These are phyloP conservation scores for Mycotypha africana DNA, from an alignment of 371 early-diverging fungal genomes.

Conservation along the genomic window DNA sequence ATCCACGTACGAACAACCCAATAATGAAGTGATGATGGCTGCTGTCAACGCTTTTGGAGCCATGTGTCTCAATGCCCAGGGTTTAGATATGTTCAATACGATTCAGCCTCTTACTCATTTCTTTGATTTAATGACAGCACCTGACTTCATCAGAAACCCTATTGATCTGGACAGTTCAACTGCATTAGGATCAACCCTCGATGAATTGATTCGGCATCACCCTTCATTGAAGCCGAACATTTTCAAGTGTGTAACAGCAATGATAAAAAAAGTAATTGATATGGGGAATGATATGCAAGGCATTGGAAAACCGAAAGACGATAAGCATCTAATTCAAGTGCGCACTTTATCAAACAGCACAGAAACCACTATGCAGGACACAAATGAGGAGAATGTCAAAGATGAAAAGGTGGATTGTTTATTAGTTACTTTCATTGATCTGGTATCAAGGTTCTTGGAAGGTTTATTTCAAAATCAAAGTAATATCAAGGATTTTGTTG, in stretches of 20 bases:
- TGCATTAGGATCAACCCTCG: conserved; percentile 79
- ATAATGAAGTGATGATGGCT: conserved; percentile 73
- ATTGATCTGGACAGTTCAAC: conserved; percentile 81
- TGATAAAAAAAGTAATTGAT: conserved; percentile 53
- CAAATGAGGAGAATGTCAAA: conserved; percentile 16
- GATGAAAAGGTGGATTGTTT: conserved; percentile 50
- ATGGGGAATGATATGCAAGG: conserved; percentile 36
- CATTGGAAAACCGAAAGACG: conserved; percentile 38
- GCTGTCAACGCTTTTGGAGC: conserved; percentile 95
- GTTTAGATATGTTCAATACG: conserved; percentile 77
- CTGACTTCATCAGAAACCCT: conserved; percentile 71
- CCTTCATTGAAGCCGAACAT: conserved; percentile 71
- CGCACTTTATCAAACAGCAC: conserved; percentile 1
- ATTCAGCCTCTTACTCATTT: conserved; percentile 68
- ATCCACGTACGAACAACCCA: conserved; percentile 55
- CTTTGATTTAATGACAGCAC: conserved; percentile 71
- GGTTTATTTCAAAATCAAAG: conserved; percentile 78
- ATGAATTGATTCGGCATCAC: conserved; percentile 95
- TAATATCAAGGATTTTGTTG: conserved; percentile 72
- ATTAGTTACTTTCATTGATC: conserved; percentile 31
- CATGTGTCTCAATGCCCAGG: conserved; percentile 84
- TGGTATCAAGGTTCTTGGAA: conserved; percentile 69
- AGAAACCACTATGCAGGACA: neutral
- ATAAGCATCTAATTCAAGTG: conserved; percentile 30
- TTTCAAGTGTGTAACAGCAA: conserved; percentile 61